These are phyloP conservation scores for Thelonectria olida DNA, from an alignment of 2,329 filamentous ascomycete species.

Conservation along the genomic window DNA sequence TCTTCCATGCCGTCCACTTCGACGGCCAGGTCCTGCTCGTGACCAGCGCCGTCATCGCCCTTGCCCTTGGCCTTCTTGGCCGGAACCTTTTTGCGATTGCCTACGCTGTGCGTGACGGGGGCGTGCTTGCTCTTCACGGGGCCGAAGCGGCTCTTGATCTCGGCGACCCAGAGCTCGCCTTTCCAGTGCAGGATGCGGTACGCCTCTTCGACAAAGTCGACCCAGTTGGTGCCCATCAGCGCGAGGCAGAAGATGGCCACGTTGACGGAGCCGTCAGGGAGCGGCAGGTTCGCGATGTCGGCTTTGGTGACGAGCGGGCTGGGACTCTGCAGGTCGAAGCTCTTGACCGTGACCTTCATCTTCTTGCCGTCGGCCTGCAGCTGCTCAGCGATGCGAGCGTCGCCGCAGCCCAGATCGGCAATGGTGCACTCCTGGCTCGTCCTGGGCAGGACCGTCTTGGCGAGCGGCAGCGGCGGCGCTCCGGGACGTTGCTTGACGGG, in stretches of 20 bases:
- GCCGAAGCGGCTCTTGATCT: conserved; percentile 91
- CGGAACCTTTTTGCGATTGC: conserved; percentile 66
- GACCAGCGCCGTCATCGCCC: conserved; percentile 55
- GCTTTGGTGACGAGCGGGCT: conserved; percentile 82
- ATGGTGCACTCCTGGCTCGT: conserved; percentile 79
- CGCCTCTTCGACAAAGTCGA: conserved; percentile 95
- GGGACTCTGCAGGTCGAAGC: conserved; percentile 86
- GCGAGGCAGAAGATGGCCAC: conserved; percentile 95
- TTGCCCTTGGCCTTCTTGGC: conserved; percentile 59
- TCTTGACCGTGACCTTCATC: conserved; percentile 78
- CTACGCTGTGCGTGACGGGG: conserved; percentile 74
- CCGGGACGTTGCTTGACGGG: conserved; percentile 44
- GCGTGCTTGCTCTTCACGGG: conserved; percentile 50
- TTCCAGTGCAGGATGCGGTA: conserved; percentile 91
- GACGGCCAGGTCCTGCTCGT: conserved; percentile 69
- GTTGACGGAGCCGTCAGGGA: conserved; percentile 79
- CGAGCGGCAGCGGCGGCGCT: conserved; percentile 37
- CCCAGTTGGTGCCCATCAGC: conserved; percentile 99
- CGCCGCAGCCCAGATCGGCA: conserved; percentile 92
- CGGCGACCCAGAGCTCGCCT: conserved; percentile 95
- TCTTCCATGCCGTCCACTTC: conserved; percentile 75
- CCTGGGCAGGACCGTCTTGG: conserved; percentile 69
- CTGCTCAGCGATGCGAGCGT: conserved; percentile 80
- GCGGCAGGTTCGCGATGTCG: conserved; percentile 86
- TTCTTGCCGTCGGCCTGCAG: conserved; percentile 71